Evolutionary conservation across 306 rosid species (phyloP), one percentile per base, ranked within the genome.

Genomic region (Fagus sylvatica): DNA sequence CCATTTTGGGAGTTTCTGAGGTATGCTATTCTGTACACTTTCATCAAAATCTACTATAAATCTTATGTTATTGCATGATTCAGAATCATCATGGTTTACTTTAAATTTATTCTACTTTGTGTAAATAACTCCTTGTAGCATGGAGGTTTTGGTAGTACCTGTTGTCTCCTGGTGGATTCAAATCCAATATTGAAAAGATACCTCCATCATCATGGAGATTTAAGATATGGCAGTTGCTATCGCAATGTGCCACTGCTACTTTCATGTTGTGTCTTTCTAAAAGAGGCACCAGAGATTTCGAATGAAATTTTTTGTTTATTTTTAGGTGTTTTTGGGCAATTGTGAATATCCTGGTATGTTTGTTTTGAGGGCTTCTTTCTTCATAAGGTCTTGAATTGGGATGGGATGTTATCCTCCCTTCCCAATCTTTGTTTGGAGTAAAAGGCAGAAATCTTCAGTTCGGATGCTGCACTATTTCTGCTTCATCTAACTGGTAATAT

Each of bases 1-100:
- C 86, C 37, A 94, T 94, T 68, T 87, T 94, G 39, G 97, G 91
- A 81, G 97, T 92, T 78, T 94, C 97, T n/a, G 98, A 94, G 98
- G 98, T 92, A 81, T 56, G 82, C 62, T 42, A 6, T 28, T 51
- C 79, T 28, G 41, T 6, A 4, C 41, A 16, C 40, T 69, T 69
- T 71, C 42, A 46, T 37, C 53, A 55, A 51, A 64, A 56, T 34
- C 2, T 65, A 2, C 17, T 10, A 39, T 71, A 71, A 51, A 77
- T 85, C 16, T 60, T 54, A 33, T 56, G 22, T 30, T 33, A 11
- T 75, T 30, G 39, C 56, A 36, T 53, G 74, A 61, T 71, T 72
- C 73, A 49, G 46, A 56, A 51, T 48, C 65, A 9, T 7, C 53
- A n/a, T 73, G 39, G 42, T 43, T 77, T 54, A 48, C 39, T 53